Conservation (phyloP, 2,329 filamentous ascomycete species). For the Botryosphaeria dothidea region DNA sequence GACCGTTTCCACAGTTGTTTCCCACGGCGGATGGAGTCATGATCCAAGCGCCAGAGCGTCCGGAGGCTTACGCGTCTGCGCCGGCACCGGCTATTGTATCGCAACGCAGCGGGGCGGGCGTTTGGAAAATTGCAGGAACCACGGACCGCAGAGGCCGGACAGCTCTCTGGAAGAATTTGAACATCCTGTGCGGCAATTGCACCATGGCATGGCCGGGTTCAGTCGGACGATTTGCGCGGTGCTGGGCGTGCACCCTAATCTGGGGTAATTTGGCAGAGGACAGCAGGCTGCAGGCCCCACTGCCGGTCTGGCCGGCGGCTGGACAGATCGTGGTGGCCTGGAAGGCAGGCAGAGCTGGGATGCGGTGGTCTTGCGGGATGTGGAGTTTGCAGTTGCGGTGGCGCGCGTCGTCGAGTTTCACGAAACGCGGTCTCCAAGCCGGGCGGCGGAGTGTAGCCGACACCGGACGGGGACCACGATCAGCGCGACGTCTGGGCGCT, state of each 20-base stretch:
- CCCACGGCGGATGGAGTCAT: background rate
- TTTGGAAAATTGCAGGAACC: slow-evolving; percentile 16
- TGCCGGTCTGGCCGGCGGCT: background rate
- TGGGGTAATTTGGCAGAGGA: slow-evolving; percentile 8
- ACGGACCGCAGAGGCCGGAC: slow-evolving; percentile 1
- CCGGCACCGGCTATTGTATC: background rate
- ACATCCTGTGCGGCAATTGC: background rate
- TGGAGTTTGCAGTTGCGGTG: background rate
- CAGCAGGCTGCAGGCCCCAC: background rate
- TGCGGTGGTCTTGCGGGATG: background rate
- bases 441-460: background rate
- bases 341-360: background rate
- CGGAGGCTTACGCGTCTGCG: slow-evolving; percentile 16
- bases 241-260: background rate
- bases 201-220: background rate
- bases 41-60: slow-evolving; percentile 2
- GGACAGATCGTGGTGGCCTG: slow-evolving; percentile 2
- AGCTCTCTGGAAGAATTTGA: background rate
- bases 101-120: background rate
- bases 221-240: background rate
- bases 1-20: background rate
- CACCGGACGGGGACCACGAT: background rate
- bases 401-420: background rate
- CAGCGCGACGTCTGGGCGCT: background rate
- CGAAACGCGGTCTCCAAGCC: background rate